These are phyloP conservation scores for Eucalyptus pumila DNA, from an alignment of 345 rosid genomes.

Conservation along the genomic window DNA sequence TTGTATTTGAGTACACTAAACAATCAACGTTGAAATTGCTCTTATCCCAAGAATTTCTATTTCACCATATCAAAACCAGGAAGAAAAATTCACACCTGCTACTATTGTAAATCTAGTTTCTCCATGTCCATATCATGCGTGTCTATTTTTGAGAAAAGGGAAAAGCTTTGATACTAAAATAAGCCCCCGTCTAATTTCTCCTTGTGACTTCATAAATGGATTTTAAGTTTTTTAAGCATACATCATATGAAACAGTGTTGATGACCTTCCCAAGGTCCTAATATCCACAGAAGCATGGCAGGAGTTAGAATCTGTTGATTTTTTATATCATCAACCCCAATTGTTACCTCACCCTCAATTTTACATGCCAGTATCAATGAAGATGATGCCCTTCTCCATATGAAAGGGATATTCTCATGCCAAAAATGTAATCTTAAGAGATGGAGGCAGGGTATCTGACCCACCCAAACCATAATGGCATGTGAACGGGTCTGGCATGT, in stretches of 20 bases:
- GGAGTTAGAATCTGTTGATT: neutral
- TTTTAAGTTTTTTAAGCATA: neutral
- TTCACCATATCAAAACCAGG: neutral
- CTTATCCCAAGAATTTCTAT: neutral
- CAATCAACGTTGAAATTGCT: neutral
- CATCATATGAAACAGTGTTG: neutral
- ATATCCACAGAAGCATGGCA: neutral
- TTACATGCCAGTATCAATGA: neutral
- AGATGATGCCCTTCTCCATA: neutral
- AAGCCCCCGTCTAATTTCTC: neutral
- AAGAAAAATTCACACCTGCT: neutral
- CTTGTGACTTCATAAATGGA: neutral
- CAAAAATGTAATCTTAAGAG: neutral
- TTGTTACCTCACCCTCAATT: neutral
- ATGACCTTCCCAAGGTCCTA: neutral
- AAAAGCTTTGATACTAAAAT: neutral
- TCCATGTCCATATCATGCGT: neutral
- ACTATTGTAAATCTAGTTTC: neutral
- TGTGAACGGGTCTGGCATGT: neutral
- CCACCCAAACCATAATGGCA: neutral
- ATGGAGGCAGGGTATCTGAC: neutral
- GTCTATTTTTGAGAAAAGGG: neutral
- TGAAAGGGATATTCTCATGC: neutral
- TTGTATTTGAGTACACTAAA: neutral
- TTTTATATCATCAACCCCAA: neutral